Base-by-base conservation (phyloP, 805 yeast species). In the Hanseniaspora jakobsenii region DNA sequence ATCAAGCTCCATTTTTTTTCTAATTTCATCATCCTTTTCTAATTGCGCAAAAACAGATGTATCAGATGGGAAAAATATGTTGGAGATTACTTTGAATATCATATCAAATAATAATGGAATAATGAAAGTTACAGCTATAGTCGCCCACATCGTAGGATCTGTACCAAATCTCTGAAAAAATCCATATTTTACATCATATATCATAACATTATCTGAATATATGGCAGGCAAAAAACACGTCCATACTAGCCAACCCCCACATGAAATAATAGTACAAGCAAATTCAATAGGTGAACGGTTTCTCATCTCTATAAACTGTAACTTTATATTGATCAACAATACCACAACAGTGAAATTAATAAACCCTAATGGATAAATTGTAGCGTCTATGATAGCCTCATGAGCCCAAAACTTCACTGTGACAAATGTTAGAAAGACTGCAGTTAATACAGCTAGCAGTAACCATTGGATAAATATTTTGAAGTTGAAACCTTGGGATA, bases 81-180 rank as follows among this genome's bases (percentile, higher is more conserved):
- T 66, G 50, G 77, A 72, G 36, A 77, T 52, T 1, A 78, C 70
- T 50, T 79, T 77, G 42, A 76, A 58, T 4, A 80, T 55, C 31
- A 82, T 60, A 57, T 91, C 97, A 48, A 81, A 63, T 30, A 77
- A 60, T 12, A 82, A 51, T 2, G 89, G 81, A 43, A 83, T 65
- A 0, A 73, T 62, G 1, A 67, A 58, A 16, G 81, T 57, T 1
- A 77, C 68, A 24, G 84, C 55, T 27, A 82, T 62, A 0, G 84
- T 61, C 1, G 84, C 83, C 97, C 97, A 91, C 75, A 86, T 89
- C 1, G 82, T 70, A n/a, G 67, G 58, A 56, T 91, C 96, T 17
- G 51, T 61, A 18, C 97, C 97, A 64, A 84, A 85, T 41, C 75
- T 75, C 38, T 76, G 61, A 47, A 70, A 67, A 38, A 91, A 66